Evolutionary conservation across 2,329 filamentous ascomycete genomes (phyloP).

Genomic region (Alternaria sp.): DNA sequence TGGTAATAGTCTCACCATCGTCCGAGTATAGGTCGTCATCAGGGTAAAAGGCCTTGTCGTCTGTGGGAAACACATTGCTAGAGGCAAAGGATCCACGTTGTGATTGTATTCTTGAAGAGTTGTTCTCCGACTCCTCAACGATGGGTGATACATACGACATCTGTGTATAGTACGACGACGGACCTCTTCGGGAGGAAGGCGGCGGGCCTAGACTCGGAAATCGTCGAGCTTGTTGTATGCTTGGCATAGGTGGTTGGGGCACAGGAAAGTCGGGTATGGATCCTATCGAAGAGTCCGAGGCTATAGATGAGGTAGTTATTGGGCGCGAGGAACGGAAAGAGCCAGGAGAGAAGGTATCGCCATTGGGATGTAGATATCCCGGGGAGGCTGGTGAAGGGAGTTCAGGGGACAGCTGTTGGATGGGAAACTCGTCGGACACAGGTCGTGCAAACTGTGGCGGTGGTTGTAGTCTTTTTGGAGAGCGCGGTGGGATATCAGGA

Average conservation of each 20-base stretch:
- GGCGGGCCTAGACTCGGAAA: slow-evolving; percentile 58
- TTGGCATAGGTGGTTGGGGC: slow-evolving; percentile 45
- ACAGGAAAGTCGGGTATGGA: slow-evolving; percentile 55
- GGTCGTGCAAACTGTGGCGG: slow-evolving; percentile 55
- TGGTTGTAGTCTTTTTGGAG: slow-evolving; percentile 49
- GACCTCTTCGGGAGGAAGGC: slow-evolving; percentile 59
- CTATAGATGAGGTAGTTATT: slow-evolving; percentile 49
- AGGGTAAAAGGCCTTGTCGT: slow-evolving; percentile 53
- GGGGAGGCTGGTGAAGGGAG: slow-evolving; percentile 33
- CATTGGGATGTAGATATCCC: slow-evolving; percentile 38
- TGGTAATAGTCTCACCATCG: slow-evolving; percentile 50
- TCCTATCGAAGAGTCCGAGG: slow-evolving; percentile 53
- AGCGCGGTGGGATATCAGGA: slow-evolving; percentile 32
- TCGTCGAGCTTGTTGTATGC: slow-evolving; percentile 49
- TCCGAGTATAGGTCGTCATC: slow-evolving; percentile 50
- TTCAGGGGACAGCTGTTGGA: slow-evolving; percentile 40
- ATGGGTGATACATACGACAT: slow-evolving; percentile 60
- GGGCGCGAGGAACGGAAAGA: slow-evolving; percentile 44
- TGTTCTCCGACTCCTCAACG: slow-evolving; percentile 57
- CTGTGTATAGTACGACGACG: slow-evolving; percentile 60
- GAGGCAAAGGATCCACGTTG: slow-evolving; percentile 58
- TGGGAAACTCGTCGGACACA: slow-evolving; percentile 45
- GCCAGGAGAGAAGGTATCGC: slow-evolving; percentile 46
- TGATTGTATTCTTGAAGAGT: slow-evolving; percentile 54
- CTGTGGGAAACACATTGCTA: slow-evolving; percentile 59